These are phyloP conservation scores for Tulasnella sp. DNA, from an alignment of 768 basidiomycete species.

Conservation along the genomic window DNA sequence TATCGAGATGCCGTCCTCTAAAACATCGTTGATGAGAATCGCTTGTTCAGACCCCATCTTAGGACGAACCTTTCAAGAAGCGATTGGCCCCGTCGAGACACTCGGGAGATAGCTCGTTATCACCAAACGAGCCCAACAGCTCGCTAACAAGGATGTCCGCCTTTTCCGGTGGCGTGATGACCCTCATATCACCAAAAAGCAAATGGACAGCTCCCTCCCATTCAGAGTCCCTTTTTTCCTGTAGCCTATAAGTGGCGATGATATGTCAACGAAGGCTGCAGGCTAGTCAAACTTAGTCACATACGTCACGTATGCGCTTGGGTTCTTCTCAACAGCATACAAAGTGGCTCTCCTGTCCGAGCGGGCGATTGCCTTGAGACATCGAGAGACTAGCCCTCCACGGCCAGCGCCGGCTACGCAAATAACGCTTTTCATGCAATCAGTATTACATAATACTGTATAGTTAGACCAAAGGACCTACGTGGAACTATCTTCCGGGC, in stretches of 20 bases:
- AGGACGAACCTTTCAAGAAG: conserved; percentile 65
- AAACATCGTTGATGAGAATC: neutral
- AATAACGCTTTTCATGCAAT: conserved; percentile 43
- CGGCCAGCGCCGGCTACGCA: conserved; percentile 93
- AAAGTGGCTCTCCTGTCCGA: conserved; percentile 50
- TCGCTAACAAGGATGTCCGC: conserved; percentile 94
- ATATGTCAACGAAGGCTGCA: neutral
- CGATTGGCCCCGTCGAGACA: conserved; percentile 93
- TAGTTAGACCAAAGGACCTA: conserved; percentile 29
- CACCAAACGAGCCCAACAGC: conserved; percentile 92
- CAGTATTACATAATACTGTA: neutral
- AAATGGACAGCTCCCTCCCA: conserved; percentile 76
- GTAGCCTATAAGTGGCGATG: conserved; percentile 45
- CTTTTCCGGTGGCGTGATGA: conserved; percentile 66
- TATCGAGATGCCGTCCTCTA: conserved; percentile 90
- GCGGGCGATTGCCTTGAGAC: conserved; percentile 62
- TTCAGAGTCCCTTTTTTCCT: conserved; percentile 66
- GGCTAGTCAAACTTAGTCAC: neutral
- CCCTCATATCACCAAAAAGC: conserved; percentile 92
- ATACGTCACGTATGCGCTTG: conserved; percentile 88
- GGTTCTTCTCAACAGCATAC: conserved; percentile 94
- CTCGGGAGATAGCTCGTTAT: conserved; percentile 97
- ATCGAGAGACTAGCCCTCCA: conserved; percentile 82
- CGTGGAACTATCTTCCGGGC: conserved; percentile 49
- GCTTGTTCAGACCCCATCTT: conserved; percentile 21